Percentiles rank a stretch among this genome's conserved stretches.
These are phyloP conservation scores for Salix dunnii DNA, from an alignment of 345 rosid species.

Conservation along the genomic window DNA sequence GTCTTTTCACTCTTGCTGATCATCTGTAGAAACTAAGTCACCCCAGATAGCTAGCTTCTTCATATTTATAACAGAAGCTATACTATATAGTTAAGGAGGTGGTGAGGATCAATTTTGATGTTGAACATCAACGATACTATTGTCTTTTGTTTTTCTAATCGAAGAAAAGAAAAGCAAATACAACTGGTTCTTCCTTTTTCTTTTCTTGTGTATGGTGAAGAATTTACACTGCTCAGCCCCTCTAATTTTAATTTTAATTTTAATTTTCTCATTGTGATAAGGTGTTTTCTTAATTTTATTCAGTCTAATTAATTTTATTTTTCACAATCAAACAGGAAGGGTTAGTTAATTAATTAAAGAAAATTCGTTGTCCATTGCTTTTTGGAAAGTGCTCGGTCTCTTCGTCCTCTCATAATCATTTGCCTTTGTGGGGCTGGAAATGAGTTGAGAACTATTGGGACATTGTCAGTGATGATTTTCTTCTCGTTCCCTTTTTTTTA, in stretches of 20 bases:
- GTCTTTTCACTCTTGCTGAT: slow-evolving; percentile 38
- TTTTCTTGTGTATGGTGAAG: not conserved
- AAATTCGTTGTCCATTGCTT: not conserved
- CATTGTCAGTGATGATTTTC: not conserved
- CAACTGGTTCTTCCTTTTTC: not conserved
- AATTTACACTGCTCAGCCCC: not conserved
- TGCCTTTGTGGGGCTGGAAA: not conserved
- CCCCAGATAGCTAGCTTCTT: not conserved
- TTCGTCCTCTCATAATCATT: not conserved
- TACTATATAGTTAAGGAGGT: not conserved
- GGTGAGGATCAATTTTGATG: not conserved
- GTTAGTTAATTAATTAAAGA: not conserved
- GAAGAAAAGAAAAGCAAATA: not conserved
- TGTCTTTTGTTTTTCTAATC: not conserved
- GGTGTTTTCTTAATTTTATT: not conserved
- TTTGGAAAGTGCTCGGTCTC: not conserved
- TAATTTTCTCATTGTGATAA: not conserved
- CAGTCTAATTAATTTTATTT: not conserved
- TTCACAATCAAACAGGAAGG: not conserved
- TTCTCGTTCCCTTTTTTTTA: not conserved
- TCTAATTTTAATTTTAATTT: no score
- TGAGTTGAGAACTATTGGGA: not conserved
- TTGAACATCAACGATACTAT: not conserved
- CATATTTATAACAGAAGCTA: not conserved
- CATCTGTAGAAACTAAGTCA: not conserved